Evolutionary conservation across 1,139 yeast genomes (phyloP), one percentile per base, ranked within the genome.

Genomic region (Keqinozyma sinolaborantium): DNA sequence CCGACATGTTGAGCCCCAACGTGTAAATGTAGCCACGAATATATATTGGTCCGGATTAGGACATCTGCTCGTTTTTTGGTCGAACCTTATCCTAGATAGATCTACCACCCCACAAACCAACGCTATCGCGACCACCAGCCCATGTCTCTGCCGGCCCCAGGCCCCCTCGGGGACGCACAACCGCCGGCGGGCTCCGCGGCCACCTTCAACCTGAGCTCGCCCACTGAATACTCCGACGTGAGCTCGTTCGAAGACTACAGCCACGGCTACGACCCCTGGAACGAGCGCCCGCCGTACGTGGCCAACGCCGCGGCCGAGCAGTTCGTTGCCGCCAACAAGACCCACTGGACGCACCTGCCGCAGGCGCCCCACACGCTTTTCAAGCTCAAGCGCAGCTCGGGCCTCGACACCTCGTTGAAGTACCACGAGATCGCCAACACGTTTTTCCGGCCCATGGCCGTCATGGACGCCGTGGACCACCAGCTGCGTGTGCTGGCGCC

Each of bases 1-100:
- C 73, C n/a, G 75, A 69, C 34, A 67, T 66, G 73, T 54, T 69
- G 38, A 68, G 74, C 48, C 73, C 75, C 2, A 69, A 69, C 34
- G 51, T 64, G 10, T 68, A 53, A n/a, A n/a, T n/a, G n/a, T n/a
- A n/a, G n/a, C n/a, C n/a, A n/a, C n/a, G n/a, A n/a, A n/a, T n/a
- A n/a, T n/a, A n/a, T n/a, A n/a, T n/a, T n/a, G n/a, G n/a, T n/a
- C n/a, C n/a, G n/a, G n/a, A n/a, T n/a, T n/a, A n/a, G n/a, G n/a
- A n/a, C n/a, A n/a, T n/a, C n/a, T n/a, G n/a, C n/a, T n/a, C n/a
- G n/a, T n/a, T n/a, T n/a, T n/a, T n/a, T n/a, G n/a, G n/a, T n/a
- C n/a, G n/a, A n/a, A n/a, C n/a, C n/a, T n/a, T n/a, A n/a, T n/a
- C n/a, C n/a, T n/a, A n/a, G n/a, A n/a, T n/a, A n/a, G n/a, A n/a